phyloP scores from a whole-genome alignment of 768 basidiomycete genomes.

The Suillus lakei region DNA sequence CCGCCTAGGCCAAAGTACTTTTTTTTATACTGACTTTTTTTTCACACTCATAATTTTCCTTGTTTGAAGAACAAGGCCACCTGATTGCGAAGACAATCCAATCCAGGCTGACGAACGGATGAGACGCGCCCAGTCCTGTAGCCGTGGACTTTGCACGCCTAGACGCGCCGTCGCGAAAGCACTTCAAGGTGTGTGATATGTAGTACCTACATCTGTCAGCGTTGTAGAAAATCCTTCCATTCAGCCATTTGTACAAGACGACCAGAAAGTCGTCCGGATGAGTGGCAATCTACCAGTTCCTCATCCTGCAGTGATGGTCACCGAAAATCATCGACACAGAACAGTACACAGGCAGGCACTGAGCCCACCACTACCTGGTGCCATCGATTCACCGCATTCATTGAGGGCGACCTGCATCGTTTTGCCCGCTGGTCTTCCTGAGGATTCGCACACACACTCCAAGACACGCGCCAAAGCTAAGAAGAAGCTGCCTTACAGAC shows the following conservation, averaged over 20 bases:
- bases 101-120: slow-evolving; percentile 47
- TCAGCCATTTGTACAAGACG: slow-evolving; percentile 16
- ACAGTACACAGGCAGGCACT: neutral
- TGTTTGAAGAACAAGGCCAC: slow-evolving; percentile 47
- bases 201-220: neutral
- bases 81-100: slow-evolving; percentile 53
- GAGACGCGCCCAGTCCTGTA: slow-evolving; percentile 40
- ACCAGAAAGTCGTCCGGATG: slow-evolving; percentile 16
- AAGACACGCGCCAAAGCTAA: neutral
- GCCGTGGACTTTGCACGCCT: slow-evolving; percentile 45
- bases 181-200: slow-evolving; percentile 22
- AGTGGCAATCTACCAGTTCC: neutral
- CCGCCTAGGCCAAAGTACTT: slow-evolving; percentile 46
- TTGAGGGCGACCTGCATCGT: slow-evolving; percentile 18
- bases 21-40: neutral
- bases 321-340: slow-evolving; percentile 20
- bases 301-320: slow-evolving; percentile 28
- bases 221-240: slow-evolving; percentile 3
- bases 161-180: slow-evolving; percentile 25
- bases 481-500: slow-evolving; percentile 19
- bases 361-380: neutral
- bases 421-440: slow-evolving; percentile 23
- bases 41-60: neutral
- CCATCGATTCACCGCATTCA: slow-evolving; percentile 28
- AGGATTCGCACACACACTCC: neutral